Percentiles rank a stretch among this genome's conserved stretches.
These are phyloP conservation scores for Pezicula radicicola DNA, from an alignment of 2,329 filamentous ascomycete genomes.

Conservation along the genomic window DNA sequence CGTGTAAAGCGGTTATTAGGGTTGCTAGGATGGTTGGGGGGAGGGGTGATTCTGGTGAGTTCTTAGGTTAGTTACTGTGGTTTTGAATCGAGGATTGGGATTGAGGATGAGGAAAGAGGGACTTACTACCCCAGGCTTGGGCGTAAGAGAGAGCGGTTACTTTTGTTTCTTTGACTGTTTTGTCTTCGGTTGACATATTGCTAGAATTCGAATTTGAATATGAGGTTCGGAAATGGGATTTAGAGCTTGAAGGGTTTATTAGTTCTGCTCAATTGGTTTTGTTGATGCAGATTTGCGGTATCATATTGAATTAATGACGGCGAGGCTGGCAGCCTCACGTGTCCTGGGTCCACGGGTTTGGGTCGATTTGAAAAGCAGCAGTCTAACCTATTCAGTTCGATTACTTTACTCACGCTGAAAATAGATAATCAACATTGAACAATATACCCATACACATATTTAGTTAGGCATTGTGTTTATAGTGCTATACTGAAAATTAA, in stretches of 20 bases:
- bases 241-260: neutral
- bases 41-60: constrained; percentile 54
- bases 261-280: neutral
- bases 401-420: neutral
- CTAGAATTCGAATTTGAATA: neutral
- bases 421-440: no score
- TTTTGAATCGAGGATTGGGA: neutral
- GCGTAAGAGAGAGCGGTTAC: constrained; percentile 40
- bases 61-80: constrained; percentile 6
- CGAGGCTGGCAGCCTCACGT: neutral
- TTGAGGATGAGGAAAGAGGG: constrained; percentile 1
- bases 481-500: no score
- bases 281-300: neutral
- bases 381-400: neutral
- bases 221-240: neutral
- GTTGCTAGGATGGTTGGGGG: constrained; percentile 64
- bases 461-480: no score
- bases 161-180: constrained; percentile 27
- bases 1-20: constrained; percentile 62
- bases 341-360: neutral
- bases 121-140: constrained; percentile 49
- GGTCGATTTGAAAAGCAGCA: no score
- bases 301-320: neutral
- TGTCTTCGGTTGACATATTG: constrained; percentile 20
- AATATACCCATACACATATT: no score